Evolutionary conservation across 352 stramenopile species (phyloP), one percentile per base, ranked within the genome.

Genomic region (Globisporangium nunn): DNA sequence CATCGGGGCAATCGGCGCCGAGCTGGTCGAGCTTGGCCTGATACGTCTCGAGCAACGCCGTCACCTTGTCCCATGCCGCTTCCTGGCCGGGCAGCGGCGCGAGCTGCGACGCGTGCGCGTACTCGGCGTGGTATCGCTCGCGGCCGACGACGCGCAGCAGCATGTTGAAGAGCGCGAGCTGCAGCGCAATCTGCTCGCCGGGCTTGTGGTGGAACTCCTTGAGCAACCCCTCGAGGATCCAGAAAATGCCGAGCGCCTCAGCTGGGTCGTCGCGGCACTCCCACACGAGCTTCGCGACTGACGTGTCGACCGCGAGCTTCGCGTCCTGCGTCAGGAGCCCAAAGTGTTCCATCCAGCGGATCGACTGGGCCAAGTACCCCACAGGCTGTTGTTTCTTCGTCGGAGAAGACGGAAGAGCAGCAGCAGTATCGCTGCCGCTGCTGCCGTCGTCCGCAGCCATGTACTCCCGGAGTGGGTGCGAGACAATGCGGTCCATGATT

Each of bases 301-400:
- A 86, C 4, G 75, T 67, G 57, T 93, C 84, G 15, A 92, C 78
- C 1, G 67, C 67, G 10, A 93, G 78, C 61, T 79, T 88, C 61
- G 82, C 80, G 33, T 88, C 75, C 5, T 78, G 72, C 54, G 80
- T 88, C 40, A 91, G 66, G 28, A 91, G 60, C 44, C 76, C 87
- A 30, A 98, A 87, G 54, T 93, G 91, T 4, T 88, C 81, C 78
- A 97, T 97, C 75, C 88, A 97, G 52, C 91, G 80, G 37, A 97
- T 81, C 17, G 79, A 90, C 57, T 93, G 86, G 53, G 91, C 83
- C 64, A 97, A 78, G 63, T 96, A 96, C 33, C 80, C 80, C 40
- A 85, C 66, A 29, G 81, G 67, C 33, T 37, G 33, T 8, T 37
- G 33, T 37, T 37, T 5, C 56, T 69, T 68, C 65, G 66, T 68